Percentiles rank a stretch among this genome's conserved stretches.
Evolutionary conservation across 164 flowering plant genomes (phyloP).

Genomic region (Tinospora cordifolia): DNA sequence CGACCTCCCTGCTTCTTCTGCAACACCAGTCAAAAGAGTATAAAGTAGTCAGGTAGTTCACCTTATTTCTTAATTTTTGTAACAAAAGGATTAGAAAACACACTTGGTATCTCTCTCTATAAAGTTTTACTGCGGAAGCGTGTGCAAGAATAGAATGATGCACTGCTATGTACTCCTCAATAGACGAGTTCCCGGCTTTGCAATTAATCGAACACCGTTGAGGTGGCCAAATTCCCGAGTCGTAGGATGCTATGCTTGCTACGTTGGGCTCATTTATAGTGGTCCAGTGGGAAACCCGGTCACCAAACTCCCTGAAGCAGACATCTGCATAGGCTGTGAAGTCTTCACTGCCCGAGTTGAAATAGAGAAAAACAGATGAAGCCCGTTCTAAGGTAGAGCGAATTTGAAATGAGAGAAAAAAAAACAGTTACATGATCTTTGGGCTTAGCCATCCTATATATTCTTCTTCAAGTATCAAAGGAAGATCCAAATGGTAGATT

Average conservation of each 20-base stretch:
- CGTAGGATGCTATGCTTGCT: slow-evolving; percentile 2
- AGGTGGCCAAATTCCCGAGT: slow-evolving; percentile 13
- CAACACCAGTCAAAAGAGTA: not conserved
- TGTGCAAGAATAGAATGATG: slow-evolving; percentile 17
- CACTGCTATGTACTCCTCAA: slow-evolving; percentile 14
- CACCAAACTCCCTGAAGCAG: slow-evolving; percentile 22
- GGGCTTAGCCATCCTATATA: slow-evolving; percentile 13
- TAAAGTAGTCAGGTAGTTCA: not conserved
- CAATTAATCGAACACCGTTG: slow-evolving; percentile 14
- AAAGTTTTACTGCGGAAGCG: slow-evolving; percentile 15
- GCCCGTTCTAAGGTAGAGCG: not conserved
- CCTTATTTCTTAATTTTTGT: not conserved
- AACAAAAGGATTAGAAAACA: not conserved
- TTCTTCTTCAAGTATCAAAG: slow-evolving; percentile 26
- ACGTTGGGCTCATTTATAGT: slow-evolving; percentile 21
- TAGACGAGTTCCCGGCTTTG: slow-evolving; percentile 13
- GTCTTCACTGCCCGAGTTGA: not conserved
- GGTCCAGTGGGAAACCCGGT: slow-evolving; percentile 20
- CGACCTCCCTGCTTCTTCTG: slow-evolving; percentile 20
- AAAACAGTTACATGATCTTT: slow-evolving; percentile 19
- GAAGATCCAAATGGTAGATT: slow-evolving; percentile 20
- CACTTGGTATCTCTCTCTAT: slow-evolving; percentile 17
- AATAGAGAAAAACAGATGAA: not conserved
- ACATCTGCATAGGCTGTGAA: slow-evolving; percentile 17
- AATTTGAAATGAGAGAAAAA: not conserved